Conservation (phyloP, 495 filamentous ascomycete genomes). For the Podospora comata region DNA sequence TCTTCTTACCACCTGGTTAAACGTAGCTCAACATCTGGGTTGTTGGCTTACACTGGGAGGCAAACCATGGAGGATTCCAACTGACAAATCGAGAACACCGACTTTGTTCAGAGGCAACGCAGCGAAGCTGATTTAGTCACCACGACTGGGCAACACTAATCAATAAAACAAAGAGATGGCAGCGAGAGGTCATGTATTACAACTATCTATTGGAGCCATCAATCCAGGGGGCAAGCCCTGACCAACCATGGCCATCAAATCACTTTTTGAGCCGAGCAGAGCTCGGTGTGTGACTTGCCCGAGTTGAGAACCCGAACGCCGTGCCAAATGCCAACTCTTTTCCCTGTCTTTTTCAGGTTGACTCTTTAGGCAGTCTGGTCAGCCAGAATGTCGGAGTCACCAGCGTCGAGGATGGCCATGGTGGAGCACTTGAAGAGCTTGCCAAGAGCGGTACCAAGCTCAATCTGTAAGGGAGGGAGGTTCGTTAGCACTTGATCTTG, state of each 20-base stretch:
- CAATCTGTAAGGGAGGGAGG: constrained; percentile 62
- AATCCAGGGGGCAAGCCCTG: constrained; percentile 13
- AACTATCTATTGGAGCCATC: constrained; percentile 25
- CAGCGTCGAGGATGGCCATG: constrained; percentile 93
- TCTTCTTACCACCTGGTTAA: neutral
- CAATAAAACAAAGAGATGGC: neutral
- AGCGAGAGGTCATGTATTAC: constrained; percentile 29
- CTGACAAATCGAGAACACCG: neutral
- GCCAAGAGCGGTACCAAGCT: constrained; percentile 77
- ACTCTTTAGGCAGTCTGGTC: constrained; percentile 58
- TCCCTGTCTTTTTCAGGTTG: constrained; percentile 9
- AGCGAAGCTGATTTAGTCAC: neutral
- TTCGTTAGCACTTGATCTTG: constrained; percentile 50
- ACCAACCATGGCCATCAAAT: constrained; percentile 18
- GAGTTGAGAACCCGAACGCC: constrained; percentile 40
- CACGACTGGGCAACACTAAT: neutral
- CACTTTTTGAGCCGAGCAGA: constrained; percentile 25
- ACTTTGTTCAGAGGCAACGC: neutral
- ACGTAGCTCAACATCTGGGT: neutral
- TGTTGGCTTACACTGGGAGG: neutral
- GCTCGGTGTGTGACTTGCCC: constrained; percentile 24
- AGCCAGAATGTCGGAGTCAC: constrained; percentile 95
- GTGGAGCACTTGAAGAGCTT: constrained; percentile 70
- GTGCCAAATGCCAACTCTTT: constrained; percentile 25
- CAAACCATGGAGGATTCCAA: neutral